A percentile compares a stretch with the other conserved stretches of the same genome.
phyloP scores from a whole-genome alignment of 768 basidiomycete genomes.

The Podaxis pistillaris region DNA sequence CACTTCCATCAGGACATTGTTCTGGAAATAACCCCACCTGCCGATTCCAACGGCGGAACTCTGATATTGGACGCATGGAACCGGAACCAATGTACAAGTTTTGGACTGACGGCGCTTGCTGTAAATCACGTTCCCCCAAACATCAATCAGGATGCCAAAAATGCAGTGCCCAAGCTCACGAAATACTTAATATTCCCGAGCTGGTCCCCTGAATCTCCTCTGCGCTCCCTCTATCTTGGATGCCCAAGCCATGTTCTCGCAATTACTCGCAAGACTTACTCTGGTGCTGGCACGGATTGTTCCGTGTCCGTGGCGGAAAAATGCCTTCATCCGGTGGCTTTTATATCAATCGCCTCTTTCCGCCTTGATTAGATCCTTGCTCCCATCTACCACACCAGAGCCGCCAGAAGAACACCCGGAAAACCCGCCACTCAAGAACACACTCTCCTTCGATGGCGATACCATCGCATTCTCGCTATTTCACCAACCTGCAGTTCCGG shows the following conservation, averaged over 20 bases:
- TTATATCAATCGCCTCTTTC: background rate
- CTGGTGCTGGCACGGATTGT: background rate
- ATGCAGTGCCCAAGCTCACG: no score
- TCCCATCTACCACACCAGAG: background rate
- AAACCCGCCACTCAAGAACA: background rate
- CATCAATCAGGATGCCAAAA: background rate
- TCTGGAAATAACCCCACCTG: background rate
- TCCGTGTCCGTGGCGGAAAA: background rate
- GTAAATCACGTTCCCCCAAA: background rate
- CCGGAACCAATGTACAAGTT: background rate
- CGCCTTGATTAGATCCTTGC: background rate
- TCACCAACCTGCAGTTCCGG: background rate
- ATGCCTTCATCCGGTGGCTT: no score
- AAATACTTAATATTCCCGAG: no score
- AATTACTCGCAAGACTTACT: background rate
- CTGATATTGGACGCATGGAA: background rate
- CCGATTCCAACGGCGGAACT: background rate
- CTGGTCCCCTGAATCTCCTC: background rate
- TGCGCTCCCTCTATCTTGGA: background rate
- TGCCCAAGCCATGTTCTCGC: background rate
- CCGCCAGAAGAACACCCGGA: background rate
- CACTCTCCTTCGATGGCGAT: background rate
- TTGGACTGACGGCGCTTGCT: background rate
- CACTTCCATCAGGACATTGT: background rate
- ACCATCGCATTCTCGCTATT: constrained; percentile 1